Evolutionary conservation across 371 early-diverging fungal genomes (phyloP).

Genomic region (Coemansia sp.): DNA sequence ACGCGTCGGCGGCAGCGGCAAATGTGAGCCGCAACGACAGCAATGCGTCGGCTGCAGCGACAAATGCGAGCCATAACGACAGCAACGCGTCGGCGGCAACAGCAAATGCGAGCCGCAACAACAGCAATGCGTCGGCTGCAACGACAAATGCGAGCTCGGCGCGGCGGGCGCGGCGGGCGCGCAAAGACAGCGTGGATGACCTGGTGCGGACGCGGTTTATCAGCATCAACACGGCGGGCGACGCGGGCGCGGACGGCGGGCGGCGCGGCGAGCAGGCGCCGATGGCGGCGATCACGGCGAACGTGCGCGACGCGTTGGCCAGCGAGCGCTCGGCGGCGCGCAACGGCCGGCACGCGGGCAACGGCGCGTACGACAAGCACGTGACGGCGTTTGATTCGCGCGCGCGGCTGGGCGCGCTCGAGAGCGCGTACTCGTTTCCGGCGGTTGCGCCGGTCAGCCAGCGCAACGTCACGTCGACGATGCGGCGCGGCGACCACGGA

Average conservation of each 20-base stretch:
- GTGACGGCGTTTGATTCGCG: no score
- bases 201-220: slow-evolving; percentile 41
- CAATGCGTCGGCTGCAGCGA: not conserved
- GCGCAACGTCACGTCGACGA: slow-evolving; percentile 28
- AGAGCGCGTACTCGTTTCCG: slow-evolving; percentile 48
- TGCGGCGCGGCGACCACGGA: slow-evolving; percentile 33
- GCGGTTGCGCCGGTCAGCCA: slow-evolving; percentile 22
- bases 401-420: slow-evolving; percentile 14
- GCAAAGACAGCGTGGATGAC: slow-evolving; percentile 50
- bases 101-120: not conserved
- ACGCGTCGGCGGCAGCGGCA: not conserved
- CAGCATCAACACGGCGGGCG: slow-evolving; percentile 10
- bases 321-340: slow-evolving; percentile 25
- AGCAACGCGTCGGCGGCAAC: not conserved
- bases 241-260: slow-evolving; percentile 1
- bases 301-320: slow-evolving; percentile 41
- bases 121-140: not conserved
- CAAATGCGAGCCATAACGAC: not conserved
- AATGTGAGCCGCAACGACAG: not conserved
- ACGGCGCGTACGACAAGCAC: not conserved
- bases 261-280: slow-evolving; percentile 15
- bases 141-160: not conserved
- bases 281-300: slow-evolving; percentile 37
- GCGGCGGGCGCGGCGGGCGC: slow-evolving; percentile 18
- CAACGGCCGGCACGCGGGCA: not conserved